These are phyloP conservation scores for Coemansia sp. DNA, from an alignment of 192 early-diverging fungal genomes.

Conservation along the genomic window DNA sequence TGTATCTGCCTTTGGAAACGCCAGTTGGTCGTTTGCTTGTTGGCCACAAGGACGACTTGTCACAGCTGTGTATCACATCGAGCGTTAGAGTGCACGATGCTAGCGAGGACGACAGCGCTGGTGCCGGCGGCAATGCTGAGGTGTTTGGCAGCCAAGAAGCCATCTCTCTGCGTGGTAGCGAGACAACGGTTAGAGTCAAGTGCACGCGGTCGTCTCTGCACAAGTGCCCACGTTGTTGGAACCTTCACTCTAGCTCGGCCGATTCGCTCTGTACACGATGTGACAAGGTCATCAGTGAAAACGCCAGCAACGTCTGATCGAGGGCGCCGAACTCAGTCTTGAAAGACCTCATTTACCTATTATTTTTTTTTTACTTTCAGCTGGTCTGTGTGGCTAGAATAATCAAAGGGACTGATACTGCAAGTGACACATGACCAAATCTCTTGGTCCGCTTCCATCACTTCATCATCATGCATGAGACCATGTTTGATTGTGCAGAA, in stretches of 20 bases:
- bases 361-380: no score
- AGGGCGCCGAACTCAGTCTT: background rate
- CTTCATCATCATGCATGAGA: background rate
- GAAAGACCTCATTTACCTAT: background rate
- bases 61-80: constrained; percentile 38
- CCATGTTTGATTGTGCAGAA: background rate
- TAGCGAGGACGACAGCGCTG: background rate
- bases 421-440: constrained; percentile 8
- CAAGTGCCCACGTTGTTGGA: constrained; percentile 85
- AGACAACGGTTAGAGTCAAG: constrained; percentile 41
- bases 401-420: background rate
- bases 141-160: constrained; percentile 16
- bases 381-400: background rate
- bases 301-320: constrained; percentile 16
- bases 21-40: constrained; percentile 28
- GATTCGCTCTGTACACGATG: constrained; percentile 66
- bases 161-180: constrained; percentile 20
- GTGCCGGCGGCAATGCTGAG: background rate
- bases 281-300: constrained; percentile 17
- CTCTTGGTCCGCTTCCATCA: background rate
- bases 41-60: constrained; percentile 23
- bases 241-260: constrained; percentile 54
- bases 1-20: constrained; percentile 33
- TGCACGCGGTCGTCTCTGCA: constrained; percentile 55
- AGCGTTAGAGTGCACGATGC: constrained; percentile 18